These are phyloP conservation scores for Dendrobium huoshanense DNA, from an alignment of 106 monocot genomes.

Conservation along the genomic window DNA sequence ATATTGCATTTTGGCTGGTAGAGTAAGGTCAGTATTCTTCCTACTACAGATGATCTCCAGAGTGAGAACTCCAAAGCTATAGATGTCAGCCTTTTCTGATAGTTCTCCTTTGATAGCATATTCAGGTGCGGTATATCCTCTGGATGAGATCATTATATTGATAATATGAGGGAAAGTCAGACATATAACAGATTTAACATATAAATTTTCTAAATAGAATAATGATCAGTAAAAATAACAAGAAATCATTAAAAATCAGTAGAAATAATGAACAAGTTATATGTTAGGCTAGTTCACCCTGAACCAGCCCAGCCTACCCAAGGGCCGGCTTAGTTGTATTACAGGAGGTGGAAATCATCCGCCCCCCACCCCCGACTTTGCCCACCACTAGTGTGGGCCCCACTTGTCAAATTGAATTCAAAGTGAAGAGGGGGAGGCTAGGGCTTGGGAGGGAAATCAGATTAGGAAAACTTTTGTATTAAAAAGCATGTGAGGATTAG, in stretches of 20 bases:
- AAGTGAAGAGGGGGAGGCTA: too few relatives aligned
- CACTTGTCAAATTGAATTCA: too few relatives aligned
- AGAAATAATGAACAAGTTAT: too few relatives aligned
- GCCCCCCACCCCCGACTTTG: too few relatives aligned
- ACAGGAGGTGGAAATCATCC: too few relatives aligned
- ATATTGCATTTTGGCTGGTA: conserved; percentile 49
- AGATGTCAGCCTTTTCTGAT: conserved; percentile 55
- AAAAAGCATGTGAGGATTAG: too few relatives aligned
- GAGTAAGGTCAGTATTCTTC: conserved; percentile 42
- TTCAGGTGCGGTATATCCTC: conserved; percentile 60
- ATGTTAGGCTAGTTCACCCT: too few relatives aligned
- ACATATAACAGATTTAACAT: background rate
- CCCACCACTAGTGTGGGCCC: too few relatives aligned
- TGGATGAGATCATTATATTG: background rate
- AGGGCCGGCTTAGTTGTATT: too few relatives aligned
- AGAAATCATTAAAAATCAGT: background rate
- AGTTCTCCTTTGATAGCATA: conserved; percentile 59
- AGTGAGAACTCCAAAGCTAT: conserved; percentile 54
- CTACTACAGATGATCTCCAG: conserved; percentile 48
- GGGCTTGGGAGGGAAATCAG: too few relatives aligned
- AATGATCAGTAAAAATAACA: background rate
- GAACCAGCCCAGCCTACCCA: too few relatives aligned
- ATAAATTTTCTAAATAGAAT: background rate
- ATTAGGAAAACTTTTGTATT: too few relatives aligned
- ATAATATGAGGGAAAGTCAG: background rate